Evolutionary conservation across 495 filamentous ascomycete species (phyloP).

Genomic region (Podospora anserina): DNA sequence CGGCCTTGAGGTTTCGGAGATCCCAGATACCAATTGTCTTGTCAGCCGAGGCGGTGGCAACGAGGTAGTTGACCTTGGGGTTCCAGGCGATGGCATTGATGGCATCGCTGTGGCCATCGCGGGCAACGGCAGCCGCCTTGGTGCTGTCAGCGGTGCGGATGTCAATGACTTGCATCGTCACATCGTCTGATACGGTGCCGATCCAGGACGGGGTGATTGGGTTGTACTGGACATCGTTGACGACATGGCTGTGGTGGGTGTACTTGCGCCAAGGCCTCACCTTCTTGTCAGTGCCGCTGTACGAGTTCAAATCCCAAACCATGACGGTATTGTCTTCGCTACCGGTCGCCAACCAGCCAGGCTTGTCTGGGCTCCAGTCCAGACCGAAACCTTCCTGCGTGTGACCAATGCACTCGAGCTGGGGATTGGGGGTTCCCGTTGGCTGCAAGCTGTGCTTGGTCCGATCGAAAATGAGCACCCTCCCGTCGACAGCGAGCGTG

Average conservation of each 20-base stretch:
- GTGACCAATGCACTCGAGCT: conserved; percentile 84
- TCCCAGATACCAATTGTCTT: conserved; percentile 96
- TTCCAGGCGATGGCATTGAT: conserved; percentile 96
- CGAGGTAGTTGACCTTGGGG: conserved; percentile 74
- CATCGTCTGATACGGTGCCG: conserved; percentile 91
- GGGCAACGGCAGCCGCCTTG: conserved; percentile 62
- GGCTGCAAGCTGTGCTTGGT: conserved; percentile 83
- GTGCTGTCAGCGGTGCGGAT: conserved; percentile 61
- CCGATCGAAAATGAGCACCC: conserved; percentile 88
- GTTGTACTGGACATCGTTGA: conserved; percentile 96
- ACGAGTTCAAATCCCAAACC: conserved; percentile 81
- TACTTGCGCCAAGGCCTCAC: conserved; percentile 70
- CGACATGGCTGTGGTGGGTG: conserved; percentile 82
- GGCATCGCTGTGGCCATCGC: conserved; percentile 73
- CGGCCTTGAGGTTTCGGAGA: conserved; percentile 74
- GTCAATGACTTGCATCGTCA: conserved; percentile 89
- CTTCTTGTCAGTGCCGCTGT: conserved; percentile 60
- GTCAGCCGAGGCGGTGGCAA: conserved; percentile 91
- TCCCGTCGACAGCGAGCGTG: conserved; percentile 83
- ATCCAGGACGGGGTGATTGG: conserved; percentile 77
- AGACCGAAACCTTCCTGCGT: conserved; percentile 90
- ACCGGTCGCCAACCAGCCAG: conserved; percentile 81
- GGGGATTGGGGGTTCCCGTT: conserved; percentile 67
- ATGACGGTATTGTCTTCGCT: conserved; percentile 87
- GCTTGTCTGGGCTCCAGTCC: conserved; percentile 81